phyloP scores from a whole-genome alignment of 2,329 filamentous ascomycete genomes.

The Fusarium nelsonii region DNA sequence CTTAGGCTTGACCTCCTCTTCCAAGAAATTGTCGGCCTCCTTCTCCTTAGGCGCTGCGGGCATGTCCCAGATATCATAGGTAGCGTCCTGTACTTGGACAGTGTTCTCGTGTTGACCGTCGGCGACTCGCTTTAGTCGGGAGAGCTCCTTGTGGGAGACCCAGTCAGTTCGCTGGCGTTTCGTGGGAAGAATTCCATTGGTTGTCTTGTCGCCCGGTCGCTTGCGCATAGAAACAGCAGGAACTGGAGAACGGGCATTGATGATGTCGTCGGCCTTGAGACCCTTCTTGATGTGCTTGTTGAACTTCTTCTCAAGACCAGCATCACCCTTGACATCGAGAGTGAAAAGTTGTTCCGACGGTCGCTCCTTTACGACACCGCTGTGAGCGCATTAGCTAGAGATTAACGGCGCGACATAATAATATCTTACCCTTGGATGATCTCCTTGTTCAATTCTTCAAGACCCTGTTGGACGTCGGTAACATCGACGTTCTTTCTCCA shows the following conservation, averaged over 20 bases:
- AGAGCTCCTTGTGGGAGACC: slow-evolving; percentile 86
- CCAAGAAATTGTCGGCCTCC: slow-evolving; percentile 68
- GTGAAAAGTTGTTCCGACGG: slow-evolving; percentile 86
- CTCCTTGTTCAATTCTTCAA: slow-evolving; percentile 87
- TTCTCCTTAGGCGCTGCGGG: slow-evolving; percentile 56
- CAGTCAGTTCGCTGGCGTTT: slow-evolving; percentile 85
- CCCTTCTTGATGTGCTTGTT: slow-evolving; percentile 78
- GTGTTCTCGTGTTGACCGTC: slow-evolving; percentile 73
- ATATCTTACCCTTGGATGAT: slow-evolving; percentile 83
- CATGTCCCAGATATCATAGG: slow-evolving; percentile 83
- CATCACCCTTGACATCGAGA: slow-evolving; percentile 80
- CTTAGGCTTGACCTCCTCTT: slow-evolving; percentile 73
- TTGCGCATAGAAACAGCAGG: slow-evolving; percentile 84
- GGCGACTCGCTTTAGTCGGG: slow-evolving; percentile 81
- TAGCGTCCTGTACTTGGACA: slow-evolving; percentile 69
- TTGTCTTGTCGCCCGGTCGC: slow-evolving; percentile 75
- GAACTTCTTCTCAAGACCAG: slow-evolving; percentile 71
- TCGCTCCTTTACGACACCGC: slow-evolving; percentile 88
- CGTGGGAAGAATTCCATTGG: slow-evolving; percentile 76
- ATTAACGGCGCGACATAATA: neutral
- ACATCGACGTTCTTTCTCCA: slow-evolving; percentile 99
- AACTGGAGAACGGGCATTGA: slow-evolving; percentile 84
- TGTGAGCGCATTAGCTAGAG: slow-evolving; percentile 54
- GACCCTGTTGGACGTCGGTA: slow-evolving; percentile 83
- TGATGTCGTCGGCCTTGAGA: slow-evolving; percentile 92